phyloP scores from a whole-genome alignment of 2,329 filamentous ascomycete species.

The Phialemoniopsis sp. region DNA sequence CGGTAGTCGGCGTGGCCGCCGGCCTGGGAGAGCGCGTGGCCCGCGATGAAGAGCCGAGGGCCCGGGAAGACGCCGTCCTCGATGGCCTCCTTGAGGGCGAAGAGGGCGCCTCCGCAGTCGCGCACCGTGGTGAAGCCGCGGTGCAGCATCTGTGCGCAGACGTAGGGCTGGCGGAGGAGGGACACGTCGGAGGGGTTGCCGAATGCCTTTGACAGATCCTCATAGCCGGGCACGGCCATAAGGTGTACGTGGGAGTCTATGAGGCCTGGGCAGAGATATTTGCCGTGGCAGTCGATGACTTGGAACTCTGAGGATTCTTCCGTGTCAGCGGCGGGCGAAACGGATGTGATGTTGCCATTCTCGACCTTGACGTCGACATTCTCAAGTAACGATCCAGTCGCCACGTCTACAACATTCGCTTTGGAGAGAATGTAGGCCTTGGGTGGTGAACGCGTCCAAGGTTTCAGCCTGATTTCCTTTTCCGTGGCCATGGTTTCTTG shows the following conservation, averaged over 20 bases:
- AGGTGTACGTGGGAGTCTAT: constrained; percentile 34
- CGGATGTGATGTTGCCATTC: constrained; percentile 11
- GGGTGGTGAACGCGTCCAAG: constrained; percentile 15
- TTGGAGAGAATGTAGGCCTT: constrained; percentile 13
- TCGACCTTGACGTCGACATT: constrained; percentile 9
- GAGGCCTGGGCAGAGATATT: constrained; percentile 3
- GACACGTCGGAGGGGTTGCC: too few relatives aligned
- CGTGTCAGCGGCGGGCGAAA: constrained; percentile 1
- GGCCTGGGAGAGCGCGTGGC: constrained; percentile 44
- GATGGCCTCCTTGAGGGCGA: constrained; percentile 44
- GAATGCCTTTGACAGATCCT: constrained; percentile 5
- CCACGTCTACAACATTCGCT: constrained; percentile 17
- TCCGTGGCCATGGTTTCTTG: too few relatives aligned
- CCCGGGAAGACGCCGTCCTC: constrained; percentile 42
- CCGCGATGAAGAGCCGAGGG: constrained; percentile 45
- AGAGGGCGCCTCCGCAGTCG: constrained; percentile 46
- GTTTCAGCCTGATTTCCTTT: constrained; percentile 10
- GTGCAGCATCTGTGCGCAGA: constrained; percentile 39
- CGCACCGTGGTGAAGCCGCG: constrained; percentile 50
- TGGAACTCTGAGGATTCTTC: too few relatives aligned
- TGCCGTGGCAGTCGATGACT: not conserved
- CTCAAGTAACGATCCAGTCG: constrained; percentile 8
- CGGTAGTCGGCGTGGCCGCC: constrained; percentile 48
- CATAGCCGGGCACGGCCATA: constrained; percentile 15
- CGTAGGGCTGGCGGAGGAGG: constrained; percentile 32